Conservation (phyloP, 2,329 filamentous ascomycete genomes). For the Ilyonectria robusta region DNA sequence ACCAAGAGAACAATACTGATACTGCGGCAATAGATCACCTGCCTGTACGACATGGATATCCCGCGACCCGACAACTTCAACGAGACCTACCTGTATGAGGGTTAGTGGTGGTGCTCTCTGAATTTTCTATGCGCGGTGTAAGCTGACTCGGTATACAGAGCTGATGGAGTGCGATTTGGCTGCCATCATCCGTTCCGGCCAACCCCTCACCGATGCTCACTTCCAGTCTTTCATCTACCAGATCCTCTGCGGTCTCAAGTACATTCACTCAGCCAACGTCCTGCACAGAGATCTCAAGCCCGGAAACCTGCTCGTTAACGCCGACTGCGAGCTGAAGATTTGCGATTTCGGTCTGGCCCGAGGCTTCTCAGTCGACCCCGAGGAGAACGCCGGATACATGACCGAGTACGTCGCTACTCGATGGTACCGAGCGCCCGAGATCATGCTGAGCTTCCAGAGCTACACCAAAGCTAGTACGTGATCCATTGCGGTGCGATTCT, state of each 20-base stretch:
- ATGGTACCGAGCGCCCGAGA: slow-evolving; percentile 96
- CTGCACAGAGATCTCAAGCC: slow-evolving; percentile 97
- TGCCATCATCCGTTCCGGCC: slow-evolving; percentile 96
- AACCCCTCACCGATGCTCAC: slow-evolving; percentile 97
- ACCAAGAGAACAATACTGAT: slow-evolving; percentile 35
- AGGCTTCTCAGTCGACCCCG: slow-evolving; percentile 96
- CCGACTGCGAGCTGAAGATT: slow-evolving; percentile 99
- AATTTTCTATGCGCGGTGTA: slow-evolving; percentile 2
- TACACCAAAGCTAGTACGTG: slow-evolving; percentile 99
- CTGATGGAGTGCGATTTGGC: slow-evolving; percentile 99
- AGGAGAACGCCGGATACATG: slow-evolving; percentile 99
- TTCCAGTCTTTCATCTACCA: slow-evolving; percentile 99
- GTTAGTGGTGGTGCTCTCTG: slow-evolving; percentile 63
- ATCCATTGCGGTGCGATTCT: not conserved
- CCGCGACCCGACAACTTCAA: slow-evolving; percentile 98
- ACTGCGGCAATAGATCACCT: slow-evolving; percentile 81
- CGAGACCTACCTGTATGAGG: slow-evolving; percentile 98
- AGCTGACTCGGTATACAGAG: slow-evolving; percentile 69
- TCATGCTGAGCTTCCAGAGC: slow-evolving; percentile 99
- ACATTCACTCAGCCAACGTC: slow-evolving; percentile 98
- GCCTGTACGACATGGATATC: slow-evolving; percentile 99
- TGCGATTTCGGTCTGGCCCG: slow-evolving; percentile 97
- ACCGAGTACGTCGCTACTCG: slow-evolving; percentile 98
- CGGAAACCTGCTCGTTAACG: slow-evolving; percentile 96
- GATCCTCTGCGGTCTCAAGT: slow-evolving; percentile 98